phyloP scores from a whole-genome alignment of 306 rosid species.

The Trifolium fragiferum region DNA sequence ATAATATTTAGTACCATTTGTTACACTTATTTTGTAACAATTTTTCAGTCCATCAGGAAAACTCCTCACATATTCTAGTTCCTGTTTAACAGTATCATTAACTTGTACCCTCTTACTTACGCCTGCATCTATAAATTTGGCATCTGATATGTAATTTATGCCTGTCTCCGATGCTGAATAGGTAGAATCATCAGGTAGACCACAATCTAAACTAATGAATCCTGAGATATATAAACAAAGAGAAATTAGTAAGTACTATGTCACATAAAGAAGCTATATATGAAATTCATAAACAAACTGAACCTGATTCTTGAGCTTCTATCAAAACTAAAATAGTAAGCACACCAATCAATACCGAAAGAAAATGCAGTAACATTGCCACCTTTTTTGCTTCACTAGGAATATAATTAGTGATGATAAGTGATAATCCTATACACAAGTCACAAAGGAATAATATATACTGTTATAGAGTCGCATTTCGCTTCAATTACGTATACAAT shows the following conservation, averaged over 20 bases:
- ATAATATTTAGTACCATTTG: background rate
- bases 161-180: conserved; percentile 41
- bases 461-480: background rate
- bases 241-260: too few relatives aligned
- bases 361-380: background rate
- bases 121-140: conserved; percentile 49
- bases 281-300: background rate
- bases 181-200: conserved; percentile 41
- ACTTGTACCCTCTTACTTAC: conserved; percentile 31
- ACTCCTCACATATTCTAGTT: conserved; percentile 47
- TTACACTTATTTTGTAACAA: conserved; percentile 55
- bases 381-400: background rate
- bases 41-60: conserved; percentile 61
- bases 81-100: conserved; percentile 8
- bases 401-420: too few relatives aligned
- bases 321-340: background rate
- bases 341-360: too few relatives aligned
- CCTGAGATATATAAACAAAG: background rate
- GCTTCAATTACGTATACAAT: background rate
- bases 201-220: conserved; percentile 63
- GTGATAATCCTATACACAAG: background rate
- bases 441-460: too few relatives aligned
- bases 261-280: too few relatives aligned
- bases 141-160: conserved; percentile 59
- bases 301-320: background rate